Base-by-base conservation (phyloP, 2,329 filamentous ascomycete genomes). In the Colletotrichum lindemuthianum region DNA sequence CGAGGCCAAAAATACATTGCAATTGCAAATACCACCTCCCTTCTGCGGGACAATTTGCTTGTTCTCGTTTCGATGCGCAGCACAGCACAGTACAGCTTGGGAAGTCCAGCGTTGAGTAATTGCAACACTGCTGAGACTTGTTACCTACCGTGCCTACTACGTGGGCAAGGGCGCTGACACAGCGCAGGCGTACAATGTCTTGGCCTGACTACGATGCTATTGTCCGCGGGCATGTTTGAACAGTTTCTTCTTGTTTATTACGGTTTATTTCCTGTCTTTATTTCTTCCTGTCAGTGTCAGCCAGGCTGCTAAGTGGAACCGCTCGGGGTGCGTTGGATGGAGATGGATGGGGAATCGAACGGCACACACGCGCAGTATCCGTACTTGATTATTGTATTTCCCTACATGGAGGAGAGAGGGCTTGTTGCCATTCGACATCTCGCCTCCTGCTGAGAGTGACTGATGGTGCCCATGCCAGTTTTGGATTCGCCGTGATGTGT, bases 211-310 rank as follows among this genome's bases (percentile, higher is more conserved):
- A n/a, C 36, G 43, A 48, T 15, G 24, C 33, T 9, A 50, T 40
- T 34, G 52, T 33, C 39, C 13, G 43, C 43, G 13, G 41, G 40
- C 16, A 41, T 61, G 61, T 52, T 60, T 52, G 43, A 24, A 61
- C 32, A 65, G 51, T 65, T 63, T 65, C 47, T 60, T 56, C 41
- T 61, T 61, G 48, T 61, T 24, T 43, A 61, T 52, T 49, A 61
- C 58, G 63, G 45, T 65, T 64, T 65, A 47, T 53, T 63, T 52
- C 47, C 24, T 13, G 40, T 15, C 43, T 15, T 47, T 51, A 37
- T 48, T 36, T 43, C 45, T 51, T 56, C 34, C 45, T 48, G 61
- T 37, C 51, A 52, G 37, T 9, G 37, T 40, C 9, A 13, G 12
- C 3, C 24, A 13, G 12, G 37, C 24, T 24, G 37, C 9, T 40